A percentile compares a stretch with the other conserved stretches of the same genome.
Conservation (phyloP, 352 stramenopile genomes). For the Globisporangium cylindrosporum region DNA sequence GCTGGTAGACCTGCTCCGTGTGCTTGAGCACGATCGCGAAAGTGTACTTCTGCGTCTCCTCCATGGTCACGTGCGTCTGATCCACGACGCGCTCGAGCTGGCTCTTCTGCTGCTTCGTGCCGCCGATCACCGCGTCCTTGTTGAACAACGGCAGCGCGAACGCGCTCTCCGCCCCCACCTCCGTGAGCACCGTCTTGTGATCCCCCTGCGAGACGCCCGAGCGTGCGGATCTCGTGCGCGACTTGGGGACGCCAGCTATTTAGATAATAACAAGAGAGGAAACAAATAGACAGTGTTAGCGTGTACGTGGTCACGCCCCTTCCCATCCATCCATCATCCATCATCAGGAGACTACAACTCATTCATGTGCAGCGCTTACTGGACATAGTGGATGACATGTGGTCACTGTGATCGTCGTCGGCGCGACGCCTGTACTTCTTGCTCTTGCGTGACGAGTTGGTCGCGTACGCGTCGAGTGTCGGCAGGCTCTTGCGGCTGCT, state of each 20-base stretch:
- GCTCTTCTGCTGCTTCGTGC: slow-evolving; percentile 22
- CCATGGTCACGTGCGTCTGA: slow-evolving; percentile 69
- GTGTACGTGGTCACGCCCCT: not conserved
- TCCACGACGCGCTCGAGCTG: slow-evolving; percentile 32
- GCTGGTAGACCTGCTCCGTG: slow-evolving; percentile 70
- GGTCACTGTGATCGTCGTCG: slow-evolving; percentile 3
- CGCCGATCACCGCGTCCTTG: slow-evolving; percentile 7
- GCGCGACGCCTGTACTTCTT: slow-evolving; percentile 1
- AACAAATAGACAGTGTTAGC: not conserved
- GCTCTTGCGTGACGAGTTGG: slow-evolving; percentile 4
- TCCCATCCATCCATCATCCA: not conserved
- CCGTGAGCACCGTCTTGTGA: slow-evolving; percentile 54
- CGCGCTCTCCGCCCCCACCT: slow-evolving; percentile 44
- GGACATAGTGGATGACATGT: slow-evolving; percentile 15
- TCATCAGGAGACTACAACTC: not conserved
- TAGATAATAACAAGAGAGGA: not conserved
- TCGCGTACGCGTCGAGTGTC: slow-evolving; percentile 10
- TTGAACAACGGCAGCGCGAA: slow-evolving; percentile 42
- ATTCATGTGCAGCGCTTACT: slow-evolving; percentile 2
- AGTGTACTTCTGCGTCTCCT: slow-evolving; percentile 88
- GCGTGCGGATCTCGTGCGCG: slow-evolving; percentile 18
- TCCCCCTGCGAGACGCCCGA: slow-evolving; percentile 23
- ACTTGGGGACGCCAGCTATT: slow-evolving; percentile 15
- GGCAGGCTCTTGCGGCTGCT: slow-evolving; percentile 9
- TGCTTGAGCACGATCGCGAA: slow-evolving; percentile 85